phyloP scores from a whole-genome alignment of 2,329 filamentous ascomycete species.

The Calonectria multiphialidica region DNA sequence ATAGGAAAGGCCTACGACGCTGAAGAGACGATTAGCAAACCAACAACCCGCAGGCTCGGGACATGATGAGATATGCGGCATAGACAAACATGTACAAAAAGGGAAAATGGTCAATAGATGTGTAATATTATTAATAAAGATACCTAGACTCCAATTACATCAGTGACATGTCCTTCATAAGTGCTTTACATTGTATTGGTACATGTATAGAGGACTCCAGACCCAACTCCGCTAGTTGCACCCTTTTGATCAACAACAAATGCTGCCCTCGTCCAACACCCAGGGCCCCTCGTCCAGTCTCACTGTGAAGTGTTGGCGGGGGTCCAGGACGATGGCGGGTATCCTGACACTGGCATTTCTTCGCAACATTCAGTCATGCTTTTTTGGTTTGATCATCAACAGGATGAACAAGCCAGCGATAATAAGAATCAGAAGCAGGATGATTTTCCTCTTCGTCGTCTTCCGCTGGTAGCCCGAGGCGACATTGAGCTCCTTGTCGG shows the following conservation, averaged over 20 bases:
- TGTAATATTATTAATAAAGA: constrained; percentile 40
- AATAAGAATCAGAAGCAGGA: constrained; percentile 86
- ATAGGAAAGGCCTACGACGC: constrained; percentile 44
- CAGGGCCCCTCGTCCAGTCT: not conserved
- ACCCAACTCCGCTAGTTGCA: not conserved
- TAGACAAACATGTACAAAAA: not conserved
- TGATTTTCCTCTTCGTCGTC: constrained; percentile 91
- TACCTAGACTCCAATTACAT: constrained; percentile 45
- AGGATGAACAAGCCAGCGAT: constrained; percentile 90
- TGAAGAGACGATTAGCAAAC: constrained; percentile 1
- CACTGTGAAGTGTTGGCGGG: not conserved
- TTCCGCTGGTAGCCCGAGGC: constrained; percentile 90
- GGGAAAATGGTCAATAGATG: constrained; percentile 20
- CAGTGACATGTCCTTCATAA: constrained; percentile 38
- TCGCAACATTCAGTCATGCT: constrained; percentile 42
- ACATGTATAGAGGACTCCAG: constrained; percentile 37
- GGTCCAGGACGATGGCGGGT: constrained; percentile 23
- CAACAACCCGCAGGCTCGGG: not conserved
- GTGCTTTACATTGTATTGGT: constrained; percentile 47
- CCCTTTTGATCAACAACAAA: constrained; percentile 9
- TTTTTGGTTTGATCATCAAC: constrained; percentile 83
- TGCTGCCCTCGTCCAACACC: not conserved
- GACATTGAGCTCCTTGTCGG: constrained; percentile 91
- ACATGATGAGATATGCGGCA: constrained; percentile 1
- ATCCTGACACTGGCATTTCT: constrained; percentile 28